Conservation (phyloP, 2,329 filamentous ascomycete genomes). For the Fusarium sp. region DNA sequence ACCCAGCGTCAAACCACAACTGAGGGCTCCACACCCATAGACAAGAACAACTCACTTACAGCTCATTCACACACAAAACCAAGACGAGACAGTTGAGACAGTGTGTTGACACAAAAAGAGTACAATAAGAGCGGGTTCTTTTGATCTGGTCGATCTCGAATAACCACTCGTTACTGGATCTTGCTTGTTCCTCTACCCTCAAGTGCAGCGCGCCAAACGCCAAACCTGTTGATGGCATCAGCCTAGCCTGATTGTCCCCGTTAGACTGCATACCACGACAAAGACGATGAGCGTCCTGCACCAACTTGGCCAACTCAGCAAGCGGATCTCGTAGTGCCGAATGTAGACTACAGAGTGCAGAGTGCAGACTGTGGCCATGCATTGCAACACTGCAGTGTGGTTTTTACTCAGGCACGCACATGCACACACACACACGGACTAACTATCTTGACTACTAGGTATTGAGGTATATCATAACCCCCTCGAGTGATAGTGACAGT, state of each 20-base stretch:
- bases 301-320: conserved; percentile 47
- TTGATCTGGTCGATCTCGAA: conserved; percentile 17
- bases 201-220: conserved; percentile 26
- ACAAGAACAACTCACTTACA: conserved; percentile 5
- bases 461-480: conserved; percentile 15
- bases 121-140: conserved; percentile 4
- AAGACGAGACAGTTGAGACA: conserved; percentile 9
- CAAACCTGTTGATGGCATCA: conserved; percentile 38
- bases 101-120: neutral
- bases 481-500: neutral
- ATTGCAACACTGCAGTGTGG: conserved; percentile 10
- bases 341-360: too few species aligned
- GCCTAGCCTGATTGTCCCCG: conserved; percentile 31
- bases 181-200: too few species aligned
- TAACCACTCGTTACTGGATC: conserved; percentile 10
- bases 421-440: neutral
- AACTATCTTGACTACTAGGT: neutral
- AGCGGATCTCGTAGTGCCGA: conserved; percentile 31
- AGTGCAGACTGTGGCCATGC: neutral
- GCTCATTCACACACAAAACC: neutral
- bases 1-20: conserved; percentile 17
- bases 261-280: conserved; percentile 30
- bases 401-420: conserved; percentile 34
- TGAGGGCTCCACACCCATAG: conserved; percentile 26
- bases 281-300: conserved; percentile 6